Evolutionary conservation across 2,329 filamentous ascomycete species (phyloP).

Genomic region (Rosellinia necatrix): DNA sequence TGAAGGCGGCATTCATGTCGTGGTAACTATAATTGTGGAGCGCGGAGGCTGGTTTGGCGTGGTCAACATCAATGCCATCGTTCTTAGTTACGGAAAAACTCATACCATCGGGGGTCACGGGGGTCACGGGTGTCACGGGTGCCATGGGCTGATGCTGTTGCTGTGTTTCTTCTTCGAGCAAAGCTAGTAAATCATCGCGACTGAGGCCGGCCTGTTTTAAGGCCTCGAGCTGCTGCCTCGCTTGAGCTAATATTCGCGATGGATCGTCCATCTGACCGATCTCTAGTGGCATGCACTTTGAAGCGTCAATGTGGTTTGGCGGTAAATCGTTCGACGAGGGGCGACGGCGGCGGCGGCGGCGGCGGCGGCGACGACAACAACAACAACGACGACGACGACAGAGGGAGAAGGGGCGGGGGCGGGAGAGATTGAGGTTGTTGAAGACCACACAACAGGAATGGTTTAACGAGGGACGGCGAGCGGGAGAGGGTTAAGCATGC

Average conservation of each 20-base stretch:
- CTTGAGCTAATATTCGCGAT: conserved; percentile 40
- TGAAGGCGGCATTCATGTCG: conserved; percentile 34
- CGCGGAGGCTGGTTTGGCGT: conserved; percentile 23
- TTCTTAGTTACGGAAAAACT: conserved; percentile 1
- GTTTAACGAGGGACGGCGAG: conserved; percentile 23
- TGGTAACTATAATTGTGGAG: conserved; percentile 37
- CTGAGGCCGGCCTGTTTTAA: conserved; percentile 43
- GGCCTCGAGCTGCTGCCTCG: conserved; percentile 41
- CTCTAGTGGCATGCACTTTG: conserved; percentile 5
- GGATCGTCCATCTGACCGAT: conserved; percentile 38
- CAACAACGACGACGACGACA: too few species aligned
- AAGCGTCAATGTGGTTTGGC: not conserved
- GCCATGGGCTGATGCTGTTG: conserved; percentile 24
- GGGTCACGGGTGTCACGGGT: conserved; percentile 4
- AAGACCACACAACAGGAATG: not conserved
- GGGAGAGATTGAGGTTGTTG: not conserved
- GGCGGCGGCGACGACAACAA: not conserved
- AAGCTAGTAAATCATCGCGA: conserved; percentile 37
- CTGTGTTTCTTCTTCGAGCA: conserved; percentile 36
- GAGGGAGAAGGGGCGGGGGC: not conserved
- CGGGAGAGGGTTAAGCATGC: conserved; percentile 18
- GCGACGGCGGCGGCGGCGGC: not conserved
- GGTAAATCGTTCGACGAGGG: conserved; percentile 5
- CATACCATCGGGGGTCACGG: conserved; percentile 33
- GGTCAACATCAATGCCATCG: conserved; percentile 12